These are phyloP conservation scores for Neonectria hederae DNA, from an alignment of 2,329 filamentous ascomycete species.

Conservation along the genomic window DNA sequence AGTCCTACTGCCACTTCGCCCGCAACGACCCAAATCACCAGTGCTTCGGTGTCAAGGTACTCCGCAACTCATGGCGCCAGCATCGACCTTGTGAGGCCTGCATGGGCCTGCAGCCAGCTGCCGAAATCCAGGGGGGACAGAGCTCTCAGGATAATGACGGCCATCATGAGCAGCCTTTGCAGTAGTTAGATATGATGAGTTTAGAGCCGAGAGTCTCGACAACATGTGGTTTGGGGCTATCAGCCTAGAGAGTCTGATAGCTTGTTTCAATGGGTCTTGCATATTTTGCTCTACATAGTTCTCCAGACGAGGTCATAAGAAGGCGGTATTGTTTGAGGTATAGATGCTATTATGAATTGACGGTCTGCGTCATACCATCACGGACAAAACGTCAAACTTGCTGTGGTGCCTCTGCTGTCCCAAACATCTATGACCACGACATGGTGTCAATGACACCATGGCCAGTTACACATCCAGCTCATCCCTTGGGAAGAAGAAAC, in stretches of 20 bases:
- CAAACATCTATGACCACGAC: neutral
- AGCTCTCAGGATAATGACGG: neutral
- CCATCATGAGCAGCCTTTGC: neutral
- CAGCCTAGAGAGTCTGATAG: neutral
- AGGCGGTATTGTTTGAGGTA: neutral
- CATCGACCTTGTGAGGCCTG: constrained; percentile 63
- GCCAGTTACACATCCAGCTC: neutral
- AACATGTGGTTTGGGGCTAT: neutral
- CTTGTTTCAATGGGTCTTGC: neutral
- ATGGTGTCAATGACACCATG: neutral
- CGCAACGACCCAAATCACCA: constrained; percentile 76
- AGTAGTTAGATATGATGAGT: neutral
- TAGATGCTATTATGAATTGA: neutral
- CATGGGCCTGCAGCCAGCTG: constrained; percentile 16
- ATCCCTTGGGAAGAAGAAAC: neutral
- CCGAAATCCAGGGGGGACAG: neutral
- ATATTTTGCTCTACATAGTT: neutral
- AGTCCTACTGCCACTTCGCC: constrained; percentile 78
- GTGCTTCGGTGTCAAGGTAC: constrained; percentile 73
- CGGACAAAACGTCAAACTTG: neutral
- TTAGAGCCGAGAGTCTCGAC: neutral
- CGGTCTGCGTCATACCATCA: neutral
- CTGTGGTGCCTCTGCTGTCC: neutral
- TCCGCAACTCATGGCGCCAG: constrained; percentile 69
- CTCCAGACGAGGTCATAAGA: neutral